A percentile compares a stretch with the other conserved stretches of the same genome.
phyloP scores from a whole-genome alignment of 306 rosid genomes.

The Arachis hypogaea region DNA sequence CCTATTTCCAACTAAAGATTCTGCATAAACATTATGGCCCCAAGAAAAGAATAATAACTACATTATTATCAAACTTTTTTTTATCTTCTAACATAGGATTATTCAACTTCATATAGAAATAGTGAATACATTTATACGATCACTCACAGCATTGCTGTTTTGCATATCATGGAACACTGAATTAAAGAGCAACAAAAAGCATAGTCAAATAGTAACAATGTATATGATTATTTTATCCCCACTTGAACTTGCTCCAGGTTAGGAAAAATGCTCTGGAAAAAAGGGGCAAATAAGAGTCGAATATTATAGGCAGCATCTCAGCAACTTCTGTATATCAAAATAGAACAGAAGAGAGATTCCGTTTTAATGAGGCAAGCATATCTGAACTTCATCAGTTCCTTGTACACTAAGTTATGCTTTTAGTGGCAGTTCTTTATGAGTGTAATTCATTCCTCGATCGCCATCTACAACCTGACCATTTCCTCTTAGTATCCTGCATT shows the following conservation, averaged over 20 bases:
- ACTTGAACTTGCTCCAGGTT: slow-evolving; percentile 47
- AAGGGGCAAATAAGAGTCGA: slow-evolving; percentile 33
- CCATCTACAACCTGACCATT: slow-evolving; percentile 79
- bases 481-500: slow-evolving; percentile 88
- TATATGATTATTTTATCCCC: slow-evolving; percentile 41
- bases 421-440: slow-evolving; percentile 54
- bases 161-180: slow-evolving; percentile 25
- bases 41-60: neutral
- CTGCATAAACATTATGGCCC: neutral
- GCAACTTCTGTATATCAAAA: slow-evolving; percentile 36
- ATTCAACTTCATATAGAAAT: slow-evolving; percentile 32
- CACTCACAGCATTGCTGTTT: slow-evolving; percentile 38
- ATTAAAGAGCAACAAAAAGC: slow-evolving; percentile 24
- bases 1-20: neutral
- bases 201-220: slow-evolving; percentile 13
- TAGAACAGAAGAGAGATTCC: slow-evolving; percentile 33
- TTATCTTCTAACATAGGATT: neutral
- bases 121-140: slow-evolving; percentile 12
- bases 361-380: slow-evolving; percentile 30
- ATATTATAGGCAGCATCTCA: slow-evolving; percentile 29
- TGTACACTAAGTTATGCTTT: slow-evolving; percentile 29
- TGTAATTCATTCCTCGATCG: slow-evolving; percentile 62
- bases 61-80: too few relatives aligned
- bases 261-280: slow-evolving; percentile 39
- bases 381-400: slow-evolving; percentile 19